Evolutionary conservation across 371 early-diverging fungal genomes (phyloP), one percentile per base, ranked within the genome.

Genomic region (Batkoa obscura): DNA sequence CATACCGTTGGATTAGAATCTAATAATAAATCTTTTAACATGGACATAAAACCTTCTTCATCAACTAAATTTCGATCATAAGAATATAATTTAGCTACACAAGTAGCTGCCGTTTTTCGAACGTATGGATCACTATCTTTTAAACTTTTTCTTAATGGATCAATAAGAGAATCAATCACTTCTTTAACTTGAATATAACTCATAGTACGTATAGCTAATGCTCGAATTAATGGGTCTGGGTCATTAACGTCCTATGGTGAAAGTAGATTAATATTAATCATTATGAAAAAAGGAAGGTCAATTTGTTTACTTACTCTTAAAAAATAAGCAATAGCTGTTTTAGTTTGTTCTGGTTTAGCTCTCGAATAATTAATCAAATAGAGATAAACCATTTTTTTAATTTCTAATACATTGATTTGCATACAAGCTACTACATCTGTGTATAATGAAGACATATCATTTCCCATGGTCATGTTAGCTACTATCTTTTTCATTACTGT

Each of bases 301-400:
- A 43, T n/a, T 8, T 2, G 9, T 6, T 4, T 8, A 34, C 50
- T 47, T 66, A 77, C 81, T 66, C 73, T 79, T 41, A 78, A 71
- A 62, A 81, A 81, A 50, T 73, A 77, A 48, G 71, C 70, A 52
- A 93, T 79, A 0, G 94, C 92, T 64, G 83, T 67, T 46, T 81
- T 77, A 37, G 88, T 87, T 61, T 95, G 74, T 60, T 95, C 94
- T 0, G 96, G 92, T 57, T 90, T 84, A 23, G 75, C 73, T 60
- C 81, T 75, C 8, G 80, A 75, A 56, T 81, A 90, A 72, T 88
- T 86, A 64, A 86, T 86, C 50, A 90, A 60, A 56, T 86, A 89
- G 56, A 89, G 70, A 61, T 90, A 86, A 33, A 95, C 90, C 77
- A 95, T 80, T 70, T 94, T 95, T 68, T 95, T 97, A 60, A 89